Conservation (phyloP, 2,329 filamentous ascomycete genomes). For the Colletotrichum eremochloae region DNA sequence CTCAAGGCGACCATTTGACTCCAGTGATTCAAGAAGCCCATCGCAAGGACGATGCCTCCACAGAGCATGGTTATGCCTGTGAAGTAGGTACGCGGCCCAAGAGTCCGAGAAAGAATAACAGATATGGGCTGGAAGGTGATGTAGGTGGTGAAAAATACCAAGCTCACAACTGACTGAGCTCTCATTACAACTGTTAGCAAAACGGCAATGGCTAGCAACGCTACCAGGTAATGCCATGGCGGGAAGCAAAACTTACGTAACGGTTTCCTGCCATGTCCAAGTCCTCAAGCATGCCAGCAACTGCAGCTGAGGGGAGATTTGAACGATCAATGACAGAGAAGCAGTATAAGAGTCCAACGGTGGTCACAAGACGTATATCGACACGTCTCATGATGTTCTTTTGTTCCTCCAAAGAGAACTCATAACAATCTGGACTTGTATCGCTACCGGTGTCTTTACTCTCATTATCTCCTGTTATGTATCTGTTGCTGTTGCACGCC, state of each 20-base stretch:
- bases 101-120: conserved; percentile 42
- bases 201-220: not conserved
- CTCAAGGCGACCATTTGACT: conserved; percentile 40
- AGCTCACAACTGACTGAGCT: conserved; percentile 39
- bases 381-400: conserved; percentile 44
- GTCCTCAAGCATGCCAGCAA: conserved; percentile 42
- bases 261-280: conserved; percentile 40
- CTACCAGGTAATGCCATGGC: not conserved
- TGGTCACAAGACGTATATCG: conserved; percentile 51
- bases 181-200: not conserved
- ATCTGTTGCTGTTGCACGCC: not conserved
- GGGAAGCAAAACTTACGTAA: conserved; percentile 29
- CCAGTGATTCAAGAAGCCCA: conserved; percentile 45
- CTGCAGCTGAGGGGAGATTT: conserved; percentile 41
- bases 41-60: conserved; percentile 45
- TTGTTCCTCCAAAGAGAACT: conserved; percentile 5
- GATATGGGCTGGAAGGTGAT: conserved; percentile 45
- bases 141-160: conserved; percentile 46
- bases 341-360: conserved; percentile 45
- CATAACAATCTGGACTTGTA: not conserved
- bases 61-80: conserved; percentile 43
- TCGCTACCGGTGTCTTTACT: not conserved
- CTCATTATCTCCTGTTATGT: not conserved
- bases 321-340: conserved; percentile 44
- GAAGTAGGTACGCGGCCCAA: conserved; percentile 45